Base-by-base conservation (phyloP, 441 rosid genomes). In the Erysimum pusillum region DNA sequence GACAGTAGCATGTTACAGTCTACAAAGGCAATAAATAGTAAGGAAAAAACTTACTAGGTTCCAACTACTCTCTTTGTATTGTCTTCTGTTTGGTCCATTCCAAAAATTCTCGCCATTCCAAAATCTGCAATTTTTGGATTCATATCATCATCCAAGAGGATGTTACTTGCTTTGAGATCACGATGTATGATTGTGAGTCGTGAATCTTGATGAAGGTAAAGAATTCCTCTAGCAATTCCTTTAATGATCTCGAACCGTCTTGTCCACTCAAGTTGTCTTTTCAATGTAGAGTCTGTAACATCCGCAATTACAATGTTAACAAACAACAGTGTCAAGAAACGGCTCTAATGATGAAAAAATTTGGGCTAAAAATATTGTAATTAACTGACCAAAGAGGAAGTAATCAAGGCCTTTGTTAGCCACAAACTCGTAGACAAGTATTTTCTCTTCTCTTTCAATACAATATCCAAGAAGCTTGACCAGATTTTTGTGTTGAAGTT, bases 401-500 rank as follows among this genome's bases (percentile, higher is more conserved):
- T 71, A 59, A 46, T 89, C 87, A 3, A 89, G 86, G 60, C 93
- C 83, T 38, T 69, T 58, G 25, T 83, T 84, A 6, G 87, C 87
- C 45, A 89, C 63, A 56, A 63, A 89, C 80, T 89, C 93, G 18
- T 85, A 89, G 67, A 87, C 71, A 3, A 89, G 78, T 66, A 89
- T 64, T 62, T 74, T 89, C 67, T 89, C 93, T 6, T 62, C 76
- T 39, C 63, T 67, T 76, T 85, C 76, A 56, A 84, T 12, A 9
- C 81, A 86, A 77, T 81, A 87, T 2, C 89, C 90, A 0, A 67
- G 69, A 12, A 87, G 86, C 69, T 79, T 81, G 22, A 85, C 92
- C 0, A 88, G 75, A 73, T 87, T 88, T 62, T 79, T 67, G 53
- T 88, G 92, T n/a, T 81, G 89, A 67, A 88, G 89, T 73, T 76